Evolutionary conservation across 208 protist species (phyloP).

Genomic region (Crithidia fasciculata): DNA sequence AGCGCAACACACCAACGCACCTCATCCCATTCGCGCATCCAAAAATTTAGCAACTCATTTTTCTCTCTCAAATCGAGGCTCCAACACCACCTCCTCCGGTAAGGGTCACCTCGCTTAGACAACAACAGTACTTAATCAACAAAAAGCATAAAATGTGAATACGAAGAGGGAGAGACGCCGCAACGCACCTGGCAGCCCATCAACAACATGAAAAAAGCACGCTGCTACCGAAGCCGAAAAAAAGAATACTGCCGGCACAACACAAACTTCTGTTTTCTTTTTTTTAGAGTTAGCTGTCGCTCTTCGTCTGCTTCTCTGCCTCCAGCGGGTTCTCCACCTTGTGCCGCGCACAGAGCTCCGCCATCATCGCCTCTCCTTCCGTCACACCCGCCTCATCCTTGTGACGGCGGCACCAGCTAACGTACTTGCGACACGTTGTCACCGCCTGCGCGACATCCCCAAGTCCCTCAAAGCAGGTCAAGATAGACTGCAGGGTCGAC

Average conservation of each 20-base stretch:
- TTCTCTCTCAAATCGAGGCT: too few species aligned
- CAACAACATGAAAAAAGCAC: not conserved
- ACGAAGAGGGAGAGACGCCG: not conserved
- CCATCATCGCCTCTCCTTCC: constrained; percentile 65
- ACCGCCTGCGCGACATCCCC: constrained; percentile 78
- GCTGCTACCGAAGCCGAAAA: not conserved
- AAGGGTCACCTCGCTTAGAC: not conserved
- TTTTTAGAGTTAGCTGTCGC: not conserved
- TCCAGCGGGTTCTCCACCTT: constrained; percentile 44
- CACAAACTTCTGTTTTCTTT: not conserved
- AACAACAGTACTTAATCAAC: not conserved
- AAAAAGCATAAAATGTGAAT: not conserved
- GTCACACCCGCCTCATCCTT: constrained; percentile 66
- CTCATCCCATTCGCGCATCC: too few species aligned
- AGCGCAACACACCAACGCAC: too few species aligned
- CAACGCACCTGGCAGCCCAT: not conserved
- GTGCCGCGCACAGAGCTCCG: constrained; percentile 56
- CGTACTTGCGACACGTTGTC: constrained; percentile 83
- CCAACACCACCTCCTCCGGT: too few species aligned
- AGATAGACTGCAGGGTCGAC: constrained; percentile 62
- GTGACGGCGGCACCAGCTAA: constrained; percentile 87
- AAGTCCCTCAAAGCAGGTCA: constrained; percentile 89
- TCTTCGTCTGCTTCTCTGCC: constrained; percentile 12
- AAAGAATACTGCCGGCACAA: not conserved
- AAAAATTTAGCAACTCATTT: too few species aligned